Conservation (phyloP, 2,329 filamentous ascomycete species). For the Cladosporium sp. region DNA sequence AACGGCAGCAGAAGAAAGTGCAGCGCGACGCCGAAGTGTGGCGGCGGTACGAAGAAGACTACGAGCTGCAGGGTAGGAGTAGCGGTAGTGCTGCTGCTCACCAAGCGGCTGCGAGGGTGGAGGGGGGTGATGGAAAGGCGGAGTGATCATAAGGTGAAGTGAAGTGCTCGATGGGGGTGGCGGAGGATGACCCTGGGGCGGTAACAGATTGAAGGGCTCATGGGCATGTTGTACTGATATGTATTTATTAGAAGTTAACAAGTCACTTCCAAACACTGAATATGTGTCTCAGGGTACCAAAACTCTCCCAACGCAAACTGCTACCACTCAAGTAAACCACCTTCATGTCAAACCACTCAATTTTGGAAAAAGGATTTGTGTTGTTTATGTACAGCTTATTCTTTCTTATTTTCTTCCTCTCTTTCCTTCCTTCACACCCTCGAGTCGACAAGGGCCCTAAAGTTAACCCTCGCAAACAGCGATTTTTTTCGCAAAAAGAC, state of each 20-base stretch:
- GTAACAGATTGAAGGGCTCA: too few species aligned
- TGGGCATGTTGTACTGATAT: neutral
- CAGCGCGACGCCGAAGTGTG: conserved; percentile 68
- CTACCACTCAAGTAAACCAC: neutral
- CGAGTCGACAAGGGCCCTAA: neutral
- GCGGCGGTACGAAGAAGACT: conserved; percentile 67
- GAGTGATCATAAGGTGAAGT: too few species aligned
- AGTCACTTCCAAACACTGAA: too few species aligned
- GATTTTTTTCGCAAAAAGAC: neutral
- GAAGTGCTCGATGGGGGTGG: too few species aligned
- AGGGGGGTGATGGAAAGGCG: neutral
- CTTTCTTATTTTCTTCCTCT: neutral
- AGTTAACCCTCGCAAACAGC: neutral
- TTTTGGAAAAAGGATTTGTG: neutral
- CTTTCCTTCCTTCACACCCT: neutral
- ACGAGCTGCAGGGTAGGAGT: conserved; percentile 25
- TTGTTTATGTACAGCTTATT: neutral
- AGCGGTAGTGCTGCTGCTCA: neutral
- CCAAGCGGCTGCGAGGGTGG: neutral
- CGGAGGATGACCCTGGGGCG: too few species aligned
- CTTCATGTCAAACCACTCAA: too few species aligned
- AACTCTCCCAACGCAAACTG: neutral
- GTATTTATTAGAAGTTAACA: too few species aligned
- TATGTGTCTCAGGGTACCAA: neutral
- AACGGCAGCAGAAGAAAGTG: conserved; percentile 66